A percentile compares a stretch with the other conserved stretches of the same genome.
Conservation (phyloP, 805 yeast species). For the Schwanniomyces yamadae region DNA sequence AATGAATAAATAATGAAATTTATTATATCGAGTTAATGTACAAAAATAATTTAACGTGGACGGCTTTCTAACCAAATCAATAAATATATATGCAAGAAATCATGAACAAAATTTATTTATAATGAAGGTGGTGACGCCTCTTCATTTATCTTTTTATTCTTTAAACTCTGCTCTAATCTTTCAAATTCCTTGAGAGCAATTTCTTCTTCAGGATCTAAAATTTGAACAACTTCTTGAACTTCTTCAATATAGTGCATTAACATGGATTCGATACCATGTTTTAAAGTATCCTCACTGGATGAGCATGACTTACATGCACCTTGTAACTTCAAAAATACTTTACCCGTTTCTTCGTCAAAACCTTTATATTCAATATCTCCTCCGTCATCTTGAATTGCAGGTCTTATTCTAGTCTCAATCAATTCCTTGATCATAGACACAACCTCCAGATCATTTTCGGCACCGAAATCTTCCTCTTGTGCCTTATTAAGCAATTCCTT, state of each 20-base stretch:
- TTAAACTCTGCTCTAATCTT: constrained; percentile 62
- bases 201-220: constrained; percentile 73
- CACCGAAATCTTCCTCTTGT: constrained; percentile 39
- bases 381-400: constrained; percentile 75
- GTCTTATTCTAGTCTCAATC: constrained; percentile 91
- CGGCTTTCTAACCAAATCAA: neutral
- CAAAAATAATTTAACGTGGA: constrained; percentile 1
- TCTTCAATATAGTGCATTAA: constrained; percentile 95
- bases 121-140: constrained; percentile 23
- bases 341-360: constrained; percentile 81
- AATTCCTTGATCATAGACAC: constrained; percentile 88
- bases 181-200: constrained; percentile 82
- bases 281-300: constrained; percentile 84
- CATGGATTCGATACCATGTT: constrained; percentile 97
- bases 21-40: neutral
- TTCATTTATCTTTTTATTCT: constrained; percentile 13
- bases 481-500: constrained; percentile 39
- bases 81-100: neutral
- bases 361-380: constrained; percentile 90
- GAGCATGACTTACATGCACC: constrained; percentile 98
- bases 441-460: constrained; percentile 62
- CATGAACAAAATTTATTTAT: neutral
- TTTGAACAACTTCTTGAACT: constrained; percentile 83
- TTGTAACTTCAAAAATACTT: constrained; percentile 81
- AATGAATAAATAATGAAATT: constrained; percentile 3